These are phyloP conservation scores for Amylostereum chailletii DNA, from an alignment of 1,284 basidiomycete species.

Conservation along the genomic window DNA sequence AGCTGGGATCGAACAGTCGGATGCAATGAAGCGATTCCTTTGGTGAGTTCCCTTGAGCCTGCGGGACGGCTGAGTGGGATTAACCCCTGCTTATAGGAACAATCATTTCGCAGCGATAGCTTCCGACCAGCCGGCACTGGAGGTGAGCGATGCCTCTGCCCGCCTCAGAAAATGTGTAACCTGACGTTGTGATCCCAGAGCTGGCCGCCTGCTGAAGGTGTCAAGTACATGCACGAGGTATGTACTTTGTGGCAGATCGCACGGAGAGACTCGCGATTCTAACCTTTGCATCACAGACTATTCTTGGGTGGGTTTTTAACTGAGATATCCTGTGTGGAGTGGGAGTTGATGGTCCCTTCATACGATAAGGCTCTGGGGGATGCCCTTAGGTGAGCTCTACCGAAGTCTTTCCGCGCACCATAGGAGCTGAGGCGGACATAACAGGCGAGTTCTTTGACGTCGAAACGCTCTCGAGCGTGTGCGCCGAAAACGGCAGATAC, in stretches of 20 bases:
- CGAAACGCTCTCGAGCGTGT: constrained; percentile 48
- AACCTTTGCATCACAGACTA: constrained; percentile 31
- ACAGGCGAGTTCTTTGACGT: constrained; percentile 64
- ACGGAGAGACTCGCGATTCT: too few relatives aligned
- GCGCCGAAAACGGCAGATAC: constrained; percentile 48
- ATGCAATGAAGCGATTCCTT: constrained; percentile 65
- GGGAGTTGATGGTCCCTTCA: background rate
- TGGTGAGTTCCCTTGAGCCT: constrained; percentile 32
- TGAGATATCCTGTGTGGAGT: background rate
- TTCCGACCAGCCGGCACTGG: constrained; percentile 66
- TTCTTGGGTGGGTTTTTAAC: constrained; percentile 43
- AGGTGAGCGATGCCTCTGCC: constrained; percentile 30
- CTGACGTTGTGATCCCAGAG: constrained; percentile 25
- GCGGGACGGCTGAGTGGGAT: background rate
- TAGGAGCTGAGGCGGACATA: background rate
- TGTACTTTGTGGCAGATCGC: constrained; percentile 4
- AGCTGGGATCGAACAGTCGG: constrained; percentile 60
- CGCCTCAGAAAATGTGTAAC: background rate
- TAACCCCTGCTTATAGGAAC: constrained; percentile 37
- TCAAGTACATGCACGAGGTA: constrained; percentile 49
- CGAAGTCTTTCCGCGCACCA: background rate
- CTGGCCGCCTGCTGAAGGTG: constrained; percentile 44
- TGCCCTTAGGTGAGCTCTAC: constrained; percentile 49
- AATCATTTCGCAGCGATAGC: constrained; percentile 72
- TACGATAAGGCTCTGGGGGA: constrained; percentile 48